Evolutionary conservation across 306 rosid genomes (phyloP).

Genomic region (Inga leiocalycina): DNA sequence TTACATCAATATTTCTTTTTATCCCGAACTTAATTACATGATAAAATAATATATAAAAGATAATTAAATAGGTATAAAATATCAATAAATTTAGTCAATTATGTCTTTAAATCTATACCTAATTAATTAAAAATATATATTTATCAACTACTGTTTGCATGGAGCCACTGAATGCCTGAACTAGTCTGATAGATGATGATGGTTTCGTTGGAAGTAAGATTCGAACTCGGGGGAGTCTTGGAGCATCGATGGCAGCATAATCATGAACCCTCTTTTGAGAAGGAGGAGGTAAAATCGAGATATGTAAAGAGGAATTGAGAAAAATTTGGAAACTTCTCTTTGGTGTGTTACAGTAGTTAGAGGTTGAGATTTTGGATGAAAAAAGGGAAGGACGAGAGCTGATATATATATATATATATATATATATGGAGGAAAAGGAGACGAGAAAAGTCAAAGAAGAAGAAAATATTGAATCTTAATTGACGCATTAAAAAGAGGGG

Average conservation of each 20-base stretch:
- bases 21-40: too few relatives aligned
- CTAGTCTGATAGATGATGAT: background rate
- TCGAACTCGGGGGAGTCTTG: constrained; percentile 36
- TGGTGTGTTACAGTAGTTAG: background rate
- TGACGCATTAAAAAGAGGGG: too few relatives aligned
- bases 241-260: constrained; percentile 48
- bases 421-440: background rate
- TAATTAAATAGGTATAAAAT: too few relatives aligned
- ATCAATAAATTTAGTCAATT: too few relatives aligned
- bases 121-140: too few relatives aligned
- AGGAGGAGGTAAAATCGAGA: constrained; percentile 25
- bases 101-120: too few relatives aligned
- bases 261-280: constrained; percentile 41
- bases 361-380: background rate
- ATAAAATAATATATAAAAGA: too few relatives aligned
- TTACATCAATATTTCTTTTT: too few relatives aligned
- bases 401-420: too few relatives aligned
- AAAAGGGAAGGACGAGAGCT: too few relatives aligned
- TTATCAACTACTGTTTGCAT: background rate
- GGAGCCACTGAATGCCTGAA: constrained; percentile 24
- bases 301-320: constrained; percentile 29
- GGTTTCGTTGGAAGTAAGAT: constrained; percentile 30
- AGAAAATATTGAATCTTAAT: too few relatives aligned
- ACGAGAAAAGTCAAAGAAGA: too few relatives aligned
- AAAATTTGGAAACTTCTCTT: background rate